These are phyloP conservation scores for Pythium plurisporium DNA, from an alignment of 352 stramenopile species.

Conservation along the genomic window DNA sequence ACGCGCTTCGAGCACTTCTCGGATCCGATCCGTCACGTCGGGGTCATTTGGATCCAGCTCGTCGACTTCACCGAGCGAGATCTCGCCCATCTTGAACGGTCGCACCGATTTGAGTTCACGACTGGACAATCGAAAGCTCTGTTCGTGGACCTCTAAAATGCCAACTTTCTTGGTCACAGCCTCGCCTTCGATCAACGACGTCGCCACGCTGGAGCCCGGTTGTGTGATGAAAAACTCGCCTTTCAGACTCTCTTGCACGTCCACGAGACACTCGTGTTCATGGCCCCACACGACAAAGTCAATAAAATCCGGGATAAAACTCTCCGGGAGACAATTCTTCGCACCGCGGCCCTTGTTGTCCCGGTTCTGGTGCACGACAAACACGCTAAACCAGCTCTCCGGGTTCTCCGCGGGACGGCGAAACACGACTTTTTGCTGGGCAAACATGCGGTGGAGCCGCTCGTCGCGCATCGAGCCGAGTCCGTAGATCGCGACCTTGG, in stretches of 20 bases:
- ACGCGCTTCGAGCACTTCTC: constrained; percentile 52
- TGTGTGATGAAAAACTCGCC: constrained; percentile 97
- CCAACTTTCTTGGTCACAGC: constrained; percentile 82
- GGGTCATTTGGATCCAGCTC: constrained; percentile 90
- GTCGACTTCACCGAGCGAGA: constrained; percentile 84
- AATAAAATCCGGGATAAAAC: constrained; percentile 98
- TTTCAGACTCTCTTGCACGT: constrained; percentile 91
- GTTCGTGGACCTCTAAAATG: constrained; percentile 84
- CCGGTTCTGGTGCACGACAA: constrained; percentile 99
- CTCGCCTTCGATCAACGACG: constrained; percentile 90
- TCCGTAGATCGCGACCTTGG: constrained; percentile 96
- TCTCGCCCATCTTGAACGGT: constrained; percentile 91
- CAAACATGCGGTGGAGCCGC: constrained; percentile 97
- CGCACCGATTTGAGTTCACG: constrained; percentile 88
- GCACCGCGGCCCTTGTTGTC: constrained; percentile 87
- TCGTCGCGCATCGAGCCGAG: constrained; percentile 98
- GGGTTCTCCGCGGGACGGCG: constrained; percentile 72
- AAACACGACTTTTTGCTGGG: constrained; percentile 94
- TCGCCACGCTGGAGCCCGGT: constrained; percentile 95
- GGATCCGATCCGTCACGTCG: constrained; percentile 68
- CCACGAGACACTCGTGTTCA: constrained; percentile 97
- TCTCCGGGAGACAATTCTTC: constrained; percentile 98
- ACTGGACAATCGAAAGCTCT: constrained; percentile 87
- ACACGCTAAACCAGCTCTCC: constrained; percentile 96
- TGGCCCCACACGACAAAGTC: constrained; percentile 97